Evolutionary conservation across 2,329 filamentous ascomycete genomes (phyloP), one percentile per base, ranked within the genome.

Genomic region (Hymenotorrendiella dingleyae): DNA sequence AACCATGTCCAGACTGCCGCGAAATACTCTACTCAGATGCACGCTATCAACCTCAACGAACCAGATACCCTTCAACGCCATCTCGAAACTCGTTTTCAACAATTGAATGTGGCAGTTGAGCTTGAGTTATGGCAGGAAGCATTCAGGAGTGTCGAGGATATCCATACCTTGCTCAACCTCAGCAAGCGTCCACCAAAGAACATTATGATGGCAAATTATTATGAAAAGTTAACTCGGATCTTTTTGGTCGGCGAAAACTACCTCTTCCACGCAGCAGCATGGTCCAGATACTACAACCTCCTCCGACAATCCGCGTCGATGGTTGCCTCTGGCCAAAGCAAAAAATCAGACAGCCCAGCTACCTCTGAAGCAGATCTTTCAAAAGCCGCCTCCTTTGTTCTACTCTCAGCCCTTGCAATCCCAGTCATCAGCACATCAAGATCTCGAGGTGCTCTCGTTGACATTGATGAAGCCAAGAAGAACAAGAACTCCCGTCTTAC

Each of bases 191-290:
- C 90, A 28, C 84, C 93, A 42, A 97, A 97, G 83, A 96, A 96
- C 65, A 76, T 96, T 63, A 97, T 98, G 93, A 98, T 98, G 93
- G 93, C 93, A 70, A 98, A 97, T 74, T 98, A 98, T 77, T 98
- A 97, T 69, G 93, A 98, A 76, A 97, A 97, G 73, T 82, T 98
- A 45, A 96, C 93, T 29, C 82, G 90, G 53, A 98, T 98, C 66
- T 98, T 98, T 77, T 80, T 98, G 50, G 93, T 97, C 54, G 94
- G 91, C 66, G 93, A 97, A 71, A 98, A 98, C 75, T 97, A 97
- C 66, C 82, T 98, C 34, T 98, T 98, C 82, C 93, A 98, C 64
- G 93, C 93, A 55, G 93, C 93, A 42, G 89, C 93, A 49, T 98
- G 89, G 88, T 94, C 89, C 57, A 80, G 91, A 59, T 97, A 96